Base-by-base conservation (phyloP, 73 alveolate species). In the Tetrahymena malaccensis region DNA sequence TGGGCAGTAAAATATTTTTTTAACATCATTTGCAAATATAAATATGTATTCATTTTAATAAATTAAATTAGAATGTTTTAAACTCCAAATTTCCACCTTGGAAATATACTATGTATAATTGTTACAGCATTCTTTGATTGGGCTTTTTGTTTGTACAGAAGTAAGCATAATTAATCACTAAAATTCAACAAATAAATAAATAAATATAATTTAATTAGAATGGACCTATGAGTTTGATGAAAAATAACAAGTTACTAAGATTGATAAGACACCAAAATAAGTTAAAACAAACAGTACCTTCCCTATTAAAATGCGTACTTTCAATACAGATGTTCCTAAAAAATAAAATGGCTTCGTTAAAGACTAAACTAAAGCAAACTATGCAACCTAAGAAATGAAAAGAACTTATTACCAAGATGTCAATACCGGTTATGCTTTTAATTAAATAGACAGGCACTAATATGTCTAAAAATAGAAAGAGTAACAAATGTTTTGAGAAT, bases 71-170 rank as follows among this genome's bases (percentile, higher is more conserved):
- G 97, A 17, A 43, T 95, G 84, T 95, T 95, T 35, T 34, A 89
- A 85, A 89, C 95, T 35, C 95, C 97, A 11, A 95, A 93, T 85
- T 95, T 95, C 38, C 97, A 95, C 56, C 43, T 95, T 10, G 97
- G 97, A 6, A 95, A 95, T 95, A 95, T 89, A 27, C 31, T 95
- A 21, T 89, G 93, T 6, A 95, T 95, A 33, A 93, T 44, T 50
- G 40, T 35, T 3, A 50, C 85, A 40, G 89, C 95, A 37, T 43
- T 85, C 84, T 85, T 95, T 85, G 97, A 89, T 55, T 85, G 93
- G 22, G 97, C 97, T 3, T 55, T 95, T 70, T 27, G 37, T 8
- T 70, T 70, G 11, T 70, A 70, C 31, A 70, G 40, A 70, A 70
- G 89, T 70, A 70, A 70, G 37, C 37, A 4, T 5, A 3, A 1